Base-by-base conservation (phyloP, 208 protist genomes). In the Leishmania arabica region DNA sequence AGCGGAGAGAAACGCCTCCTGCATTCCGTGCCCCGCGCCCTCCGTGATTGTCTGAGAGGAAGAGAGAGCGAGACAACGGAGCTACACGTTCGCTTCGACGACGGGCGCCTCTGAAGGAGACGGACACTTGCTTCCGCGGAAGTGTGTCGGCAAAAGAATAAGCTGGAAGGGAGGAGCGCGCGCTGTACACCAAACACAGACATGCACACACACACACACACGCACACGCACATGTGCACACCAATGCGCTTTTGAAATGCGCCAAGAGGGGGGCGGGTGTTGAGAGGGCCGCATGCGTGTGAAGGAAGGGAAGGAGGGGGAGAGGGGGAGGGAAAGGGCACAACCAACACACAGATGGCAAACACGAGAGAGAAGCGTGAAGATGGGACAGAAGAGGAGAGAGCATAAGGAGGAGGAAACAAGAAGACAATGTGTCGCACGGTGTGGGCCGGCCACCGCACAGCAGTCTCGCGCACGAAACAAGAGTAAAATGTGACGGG, bases 1-100 rank as follows among this genome's bases (percentile, higher is more conserved):
- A 15, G 69, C 75, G 0, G 79, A 65, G 27, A 84, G 58, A n/a
- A 84, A 54, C 51, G 69, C 15, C 56, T 77, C 74, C 54, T 66
- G 74, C 74, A 77, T 77, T 54, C 40, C 24, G 47, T 31, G 45
- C 27, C 24, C 21, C 56, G 24, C 56, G 7, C 24, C 27, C 17
- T 15, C 56, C 15, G 15, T 34, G 45, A n/a, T 49, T 47, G 60
- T 60, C 24, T 27, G 56, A 42, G 49, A 70, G 9, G 13, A 21
- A 54, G 8, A 45, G 64, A 53, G 56, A 17, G 27, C 31, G 56
- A 62, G 7, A 62, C 31, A 75, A 62, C 3, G 42, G 42, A 53
- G 17, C 69, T 53, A 31, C 27, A 51, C 37, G 45, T 53, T 31
- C 45, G 21, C 40, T 27, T 37, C 42, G 40, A 54, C 1, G 69